Evolutionary conservation across 805 yeast species (phyloP).

Genomic region (Saccharomycodes ludwigii): DNA sequence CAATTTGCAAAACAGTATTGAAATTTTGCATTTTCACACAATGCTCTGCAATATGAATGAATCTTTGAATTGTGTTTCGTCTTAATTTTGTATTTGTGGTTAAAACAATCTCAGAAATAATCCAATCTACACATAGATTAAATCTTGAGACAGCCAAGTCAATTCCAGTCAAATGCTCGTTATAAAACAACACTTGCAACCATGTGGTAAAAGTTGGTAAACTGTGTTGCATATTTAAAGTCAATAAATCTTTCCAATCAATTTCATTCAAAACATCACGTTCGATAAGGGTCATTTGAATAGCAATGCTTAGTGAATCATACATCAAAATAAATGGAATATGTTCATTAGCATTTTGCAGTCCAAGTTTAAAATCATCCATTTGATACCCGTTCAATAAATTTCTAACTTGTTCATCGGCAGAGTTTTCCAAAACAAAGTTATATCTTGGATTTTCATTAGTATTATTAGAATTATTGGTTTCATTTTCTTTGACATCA

Average conservation of each 20-base stretch:
- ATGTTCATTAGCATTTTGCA: constrained; percentile 38
- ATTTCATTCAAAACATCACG: constrained; percentile 70
- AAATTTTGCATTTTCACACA: constrained; percentile 66
- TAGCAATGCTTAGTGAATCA: constrained; percentile 53
- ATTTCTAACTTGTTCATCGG: constrained; percentile 12
- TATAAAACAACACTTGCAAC: constrained; percentile 60
- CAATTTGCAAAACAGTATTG: constrained; percentile 78
- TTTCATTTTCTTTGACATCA: too few species aligned
- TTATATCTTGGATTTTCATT: too few species aligned
- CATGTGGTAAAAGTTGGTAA: constrained; percentile 67
- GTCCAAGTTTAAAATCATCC: constrained; percentile 15
- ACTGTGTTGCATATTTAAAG: constrained; percentile 58
- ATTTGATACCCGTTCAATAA: constrained; percentile 16
- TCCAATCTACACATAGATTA: constrained; percentile 85
- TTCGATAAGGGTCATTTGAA: constrained; percentile 80
- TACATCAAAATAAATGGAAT: constrained; percentile 72
- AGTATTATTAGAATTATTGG: too few species aligned
- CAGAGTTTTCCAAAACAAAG: constrained; percentile 4
- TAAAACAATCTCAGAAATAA: constrained; percentile 71
- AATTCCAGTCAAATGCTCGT: constrained; percentile 52
- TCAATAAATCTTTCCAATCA: constrained; percentile 85
- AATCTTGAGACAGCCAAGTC: constrained; percentile 76
- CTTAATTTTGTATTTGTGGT: constrained; percentile 50
- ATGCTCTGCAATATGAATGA: constrained; percentile 73
- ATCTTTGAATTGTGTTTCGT: constrained; percentile 63